Conservation (phyloP, 2,329 filamentous ascomycete species). For the Gremmenia infestans region DNA sequence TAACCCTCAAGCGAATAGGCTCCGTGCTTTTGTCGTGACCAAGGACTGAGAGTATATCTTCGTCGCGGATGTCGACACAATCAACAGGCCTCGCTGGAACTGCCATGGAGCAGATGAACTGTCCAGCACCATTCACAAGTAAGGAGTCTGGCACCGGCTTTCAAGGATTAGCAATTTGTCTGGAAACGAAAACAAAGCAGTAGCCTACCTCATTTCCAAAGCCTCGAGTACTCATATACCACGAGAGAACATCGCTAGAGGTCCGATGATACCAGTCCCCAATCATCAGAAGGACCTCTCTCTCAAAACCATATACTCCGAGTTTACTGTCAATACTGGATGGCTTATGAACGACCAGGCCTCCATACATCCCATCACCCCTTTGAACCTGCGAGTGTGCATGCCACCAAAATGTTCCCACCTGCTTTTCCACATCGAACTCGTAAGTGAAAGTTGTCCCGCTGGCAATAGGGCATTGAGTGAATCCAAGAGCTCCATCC, state of each 20-base stretch:
- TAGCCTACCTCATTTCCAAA: constrained; percentile 39
- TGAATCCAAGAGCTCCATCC: constrained; percentile 53
- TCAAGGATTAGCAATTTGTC: not conserved
- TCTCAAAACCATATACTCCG: constrained; percentile 27
- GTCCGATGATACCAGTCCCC: constrained; percentile 46
- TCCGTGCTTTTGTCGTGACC: constrained; percentile 20
- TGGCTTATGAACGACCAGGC: constrained; percentile 40
- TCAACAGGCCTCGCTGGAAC: constrained; percentile 41
- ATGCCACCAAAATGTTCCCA: constrained; percentile 35
- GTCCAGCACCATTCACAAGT: constrained; percentile 42
- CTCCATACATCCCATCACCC: constrained; percentile 44
- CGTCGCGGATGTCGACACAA: constrained; percentile 28
- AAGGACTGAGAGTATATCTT: constrained; percentile 25
- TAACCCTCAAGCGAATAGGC: constrained; percentile 30
- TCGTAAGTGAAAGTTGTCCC: constrained; percentile 29
- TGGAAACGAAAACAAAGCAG: not conserved
- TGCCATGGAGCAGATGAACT: constrained; percentile 42
- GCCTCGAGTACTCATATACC: constrained; percentile 39
- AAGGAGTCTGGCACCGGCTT: constrained; percentile 45
- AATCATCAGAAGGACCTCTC: constrained; percentile 41
- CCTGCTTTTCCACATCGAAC: constrained; percentile 33
- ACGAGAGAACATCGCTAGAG: constrained; percentile 37
- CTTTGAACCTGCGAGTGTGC: constrained; percentile 39
- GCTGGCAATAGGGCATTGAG: constrained; percentile 27
- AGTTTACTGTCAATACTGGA: constrained; percentile 13